A percentile compares a stretch with the other conserved stretches of the same genome.
phyloP scores from a whole-genome alignment of 2,329 filamentous ascomycete genomes.

The Cercospora zeina region DNA sequence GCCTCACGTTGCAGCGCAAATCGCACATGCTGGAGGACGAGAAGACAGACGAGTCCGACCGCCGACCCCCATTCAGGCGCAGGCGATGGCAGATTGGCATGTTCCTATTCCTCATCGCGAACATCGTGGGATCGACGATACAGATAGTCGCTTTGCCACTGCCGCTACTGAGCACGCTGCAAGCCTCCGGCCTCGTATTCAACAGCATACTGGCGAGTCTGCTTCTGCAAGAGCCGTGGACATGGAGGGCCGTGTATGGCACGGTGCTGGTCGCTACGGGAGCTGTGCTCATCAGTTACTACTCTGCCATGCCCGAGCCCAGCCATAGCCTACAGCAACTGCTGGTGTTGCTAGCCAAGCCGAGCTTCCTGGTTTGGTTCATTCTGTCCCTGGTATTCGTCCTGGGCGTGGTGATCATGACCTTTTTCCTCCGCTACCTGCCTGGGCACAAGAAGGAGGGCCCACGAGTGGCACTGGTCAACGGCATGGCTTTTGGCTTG shows the following conservation, averaged over 20 bases:
- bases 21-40: conserved; percentile 98
- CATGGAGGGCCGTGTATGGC: conserved; percentile 84
- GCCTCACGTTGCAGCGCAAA: conserved; percentile 93
- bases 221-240: conserved; percentile 91
- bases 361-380: conserved; percentile 87
- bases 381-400: conserved; percentile 72
- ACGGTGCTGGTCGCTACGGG: conserved; percentile 84
- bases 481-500: conserved; percentile 83
- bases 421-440: conserved; percentile 49
- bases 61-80: conserved; percentile 83
- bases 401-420: conserved; percentile 63
- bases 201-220: conserved; percentile 97
- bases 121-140: conserved; percentile 90
- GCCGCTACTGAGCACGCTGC: conserved; percentile 89
- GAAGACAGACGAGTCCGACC: conserved; percentile 74
- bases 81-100: conserved; percentile 94
- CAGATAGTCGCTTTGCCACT: conserved; percentile 95
- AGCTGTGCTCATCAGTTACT: conserved; percentile 88
- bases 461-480: conserved; percentile 59
- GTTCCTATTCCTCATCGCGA: conserved; percentile 94
- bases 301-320: conserved; percentile 90
- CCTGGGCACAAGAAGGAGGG: conserved; percentile 37
- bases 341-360: conserved; percentile 69
- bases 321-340: conserved; percentile 85
- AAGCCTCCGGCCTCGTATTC: conserved; percentile 95